Evolutionary conservation across 2,329 filamentous ascomycete species (phyloP).

Genomic region (Alternaria novae-zelandiae): DNA sequence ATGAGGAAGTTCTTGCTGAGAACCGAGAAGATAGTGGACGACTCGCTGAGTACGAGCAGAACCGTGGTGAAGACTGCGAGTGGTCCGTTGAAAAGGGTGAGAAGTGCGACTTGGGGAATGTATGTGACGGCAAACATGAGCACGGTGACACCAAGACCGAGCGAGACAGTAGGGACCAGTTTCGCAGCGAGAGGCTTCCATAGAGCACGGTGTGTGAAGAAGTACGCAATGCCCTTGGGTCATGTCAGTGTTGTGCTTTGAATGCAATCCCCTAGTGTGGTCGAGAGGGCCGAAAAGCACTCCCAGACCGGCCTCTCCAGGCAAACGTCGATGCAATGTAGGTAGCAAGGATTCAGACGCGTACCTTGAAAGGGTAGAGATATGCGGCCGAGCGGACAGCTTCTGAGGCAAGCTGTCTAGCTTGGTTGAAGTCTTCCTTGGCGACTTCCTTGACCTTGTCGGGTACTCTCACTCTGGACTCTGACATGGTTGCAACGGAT

Average conservation of each 20-base stretch:
- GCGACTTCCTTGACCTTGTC: conserved; percentile 64
- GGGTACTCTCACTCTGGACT: conserved; percentile 38
- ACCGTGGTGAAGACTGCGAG: conserved; percentile 76
- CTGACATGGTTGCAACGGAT: conserved; percentile 18
- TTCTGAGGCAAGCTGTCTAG: conserved; percentile 68
- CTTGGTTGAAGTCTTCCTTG: conserved; percentile 73
- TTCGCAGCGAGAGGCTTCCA: conserved; percentile 66
- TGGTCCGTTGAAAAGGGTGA: conserved; percentile 85
- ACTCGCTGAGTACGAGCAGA: conserved; percentile 65
- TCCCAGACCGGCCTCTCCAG: neutral
- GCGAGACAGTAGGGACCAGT: conserved; percentile 66
- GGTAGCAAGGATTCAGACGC: neutral
- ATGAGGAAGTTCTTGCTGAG: conserved; percentile 76
- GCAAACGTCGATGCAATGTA: neutral
- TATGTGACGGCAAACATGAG: conserved; percentile 92
- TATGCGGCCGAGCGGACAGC: conserved; percentile 80
- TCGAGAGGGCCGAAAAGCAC: neutral
- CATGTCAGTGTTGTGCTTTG: conserved; percentile 3
- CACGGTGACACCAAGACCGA: conserved; percentile 74
- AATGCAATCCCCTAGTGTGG: neutral
- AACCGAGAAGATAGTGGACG: conserved; percentile 58
- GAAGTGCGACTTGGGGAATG: conserved; percentile 79
- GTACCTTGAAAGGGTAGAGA: conserved; percentile 79
- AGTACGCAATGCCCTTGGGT: conserved; percentile 66
- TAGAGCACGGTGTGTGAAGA: conserved; percentile 62